A percentile compares a stretch with the other conserved stretches of the same genome.
phyloP scores from a whole-genome alignment of 352 stramenopile species.

The Globisporangium paddicum region DNA sequence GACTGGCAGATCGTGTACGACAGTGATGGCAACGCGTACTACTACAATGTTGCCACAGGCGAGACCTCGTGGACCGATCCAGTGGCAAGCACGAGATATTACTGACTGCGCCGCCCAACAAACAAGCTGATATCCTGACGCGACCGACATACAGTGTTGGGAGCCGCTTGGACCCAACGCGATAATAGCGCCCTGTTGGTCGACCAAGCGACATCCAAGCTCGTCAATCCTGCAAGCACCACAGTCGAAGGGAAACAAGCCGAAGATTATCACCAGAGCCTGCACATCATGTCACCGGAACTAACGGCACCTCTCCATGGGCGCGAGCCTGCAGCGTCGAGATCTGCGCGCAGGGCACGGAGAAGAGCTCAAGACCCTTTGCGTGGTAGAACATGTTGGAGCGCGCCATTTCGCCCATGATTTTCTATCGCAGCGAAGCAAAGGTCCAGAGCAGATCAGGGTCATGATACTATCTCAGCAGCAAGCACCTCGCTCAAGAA shows the following conservation, averaged over 20 bases:
- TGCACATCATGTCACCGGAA: background rate
- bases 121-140: background rate
- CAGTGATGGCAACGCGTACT: conserved; percentile 26
- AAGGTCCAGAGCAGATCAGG: too few relatives aligned
- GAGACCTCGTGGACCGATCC: conserved; percentile 30
- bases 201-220: background rate
- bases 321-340: conserved; percentile 23
- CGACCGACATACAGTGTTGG: background rate
- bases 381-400: conserved; percentile 76
- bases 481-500: too few relatives aligned
- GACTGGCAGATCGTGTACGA: conserved; percentile 12
- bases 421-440: conserved; percentile 40
- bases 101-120: background rate
- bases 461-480: too few relatives aligned
- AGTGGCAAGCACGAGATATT: background rate
- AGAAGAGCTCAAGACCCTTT: conserved; percentile 70
- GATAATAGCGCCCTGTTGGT: background rate
- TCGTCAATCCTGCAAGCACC: background rate
- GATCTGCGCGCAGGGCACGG: conserved; percentile 41
- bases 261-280: background rate
- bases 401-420: conserved; percentile 62
- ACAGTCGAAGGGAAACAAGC: background rate
- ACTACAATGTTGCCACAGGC: conserved; percentile 33
- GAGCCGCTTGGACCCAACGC: background rate
- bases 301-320: conserved; percentile 3